Conservation (phyloP, 768 basidiomycete species). For the Xerocomus spinulosus region DNA sequence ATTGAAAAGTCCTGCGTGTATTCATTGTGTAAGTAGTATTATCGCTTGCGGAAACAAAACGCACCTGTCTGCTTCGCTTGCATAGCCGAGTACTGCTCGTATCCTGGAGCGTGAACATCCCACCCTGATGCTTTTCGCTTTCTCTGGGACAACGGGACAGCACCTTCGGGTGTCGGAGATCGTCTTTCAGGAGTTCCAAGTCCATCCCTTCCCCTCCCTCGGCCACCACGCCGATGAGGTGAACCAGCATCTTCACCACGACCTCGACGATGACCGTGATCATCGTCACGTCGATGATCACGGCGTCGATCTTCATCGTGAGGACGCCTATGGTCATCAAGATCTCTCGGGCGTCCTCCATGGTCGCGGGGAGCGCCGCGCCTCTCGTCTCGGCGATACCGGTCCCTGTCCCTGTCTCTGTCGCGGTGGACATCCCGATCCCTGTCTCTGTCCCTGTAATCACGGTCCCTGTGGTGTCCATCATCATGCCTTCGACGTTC, state of each 20-base stretch:
- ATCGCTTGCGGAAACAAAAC: conserved; percentile 9
- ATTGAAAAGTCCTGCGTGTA: conserved; percentile 79
- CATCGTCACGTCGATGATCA: conserved; percentile 43
- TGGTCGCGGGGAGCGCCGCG: conserved; percentile 45
- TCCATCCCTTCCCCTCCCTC: conserved; percentile 44
- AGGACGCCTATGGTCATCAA: conserved; percentile 42
- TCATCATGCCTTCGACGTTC: conserved; percentile 62
- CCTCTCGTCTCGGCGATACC: conserved; percentile 45
- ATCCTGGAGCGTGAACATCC: conserved; percentile 95
- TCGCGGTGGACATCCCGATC: conserved; percentile 32
- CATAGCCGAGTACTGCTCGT: conserved; percentile 90
- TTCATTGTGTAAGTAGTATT: conserved; percentile 8
- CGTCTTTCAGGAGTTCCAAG: conserved; percentile 71
- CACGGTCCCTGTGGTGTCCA: conserved; percentile 49
- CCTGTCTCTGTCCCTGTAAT: conserved; percentile 45
- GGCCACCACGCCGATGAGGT: conserved; percentile 39
- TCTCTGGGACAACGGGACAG: conserved; percentile 76
- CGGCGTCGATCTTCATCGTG: conserved; percentile 51
- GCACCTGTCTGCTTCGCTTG: conserved; percentile 98
- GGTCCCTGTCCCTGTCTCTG: conserved; percentile 34
- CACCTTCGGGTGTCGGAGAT: conserved; percentile 87
- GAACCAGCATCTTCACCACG: conserved; percentile 41
- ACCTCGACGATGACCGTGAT: conserved; percentile 26
- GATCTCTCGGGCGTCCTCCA: conserved; percentile 42
- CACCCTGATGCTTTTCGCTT: conserved; percentile 89